These are phyloP conservation scores for Podaxis sp. DNA, from an alignment of 768 basidiomycete species.

Conservation along the genomic window DNA sequence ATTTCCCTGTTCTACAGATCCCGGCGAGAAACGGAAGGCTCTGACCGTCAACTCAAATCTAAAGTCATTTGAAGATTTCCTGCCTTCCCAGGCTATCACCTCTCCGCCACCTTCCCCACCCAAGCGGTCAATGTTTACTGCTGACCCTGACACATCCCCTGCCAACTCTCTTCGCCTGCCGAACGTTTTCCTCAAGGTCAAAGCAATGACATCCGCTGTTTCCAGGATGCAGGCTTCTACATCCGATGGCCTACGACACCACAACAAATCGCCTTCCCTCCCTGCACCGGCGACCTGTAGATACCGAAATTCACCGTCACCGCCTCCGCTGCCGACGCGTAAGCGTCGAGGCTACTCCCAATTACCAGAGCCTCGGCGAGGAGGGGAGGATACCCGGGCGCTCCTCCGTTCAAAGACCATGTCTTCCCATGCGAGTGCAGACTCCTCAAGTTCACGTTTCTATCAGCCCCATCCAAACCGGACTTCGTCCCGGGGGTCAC, in stretches of 20 bases:
- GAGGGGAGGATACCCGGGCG: background rate
- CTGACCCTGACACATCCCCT: background rate
- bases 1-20: background rate
- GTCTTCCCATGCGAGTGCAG: background rate
- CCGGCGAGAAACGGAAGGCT: background rate
- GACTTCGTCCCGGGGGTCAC: background rate
- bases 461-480: background rate
- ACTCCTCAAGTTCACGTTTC: background rate
- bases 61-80: slow-evolving; percentile 8
- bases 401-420: slow-evolving; percentile 8
- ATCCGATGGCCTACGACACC: background rate
- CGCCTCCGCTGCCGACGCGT: background rate
- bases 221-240: background rate
- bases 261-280: slow-evolving; percentile 2
- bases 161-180: background rate
- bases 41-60: background rate
- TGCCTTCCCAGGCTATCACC: slow-evolving; percentile 4
- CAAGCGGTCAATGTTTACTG: background rate
- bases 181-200: slow-evolving; percentile 3
- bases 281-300: background rate
- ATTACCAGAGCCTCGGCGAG: background rate
- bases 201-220: background rate
- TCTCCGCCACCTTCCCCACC: background rate
- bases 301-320: background rate
- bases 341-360: background rate